phyloP scores from a whole-genome alignment of 2,329 filamentous ascomycete genomes.

The Fusarium neocosmosporiellum region DNA sequence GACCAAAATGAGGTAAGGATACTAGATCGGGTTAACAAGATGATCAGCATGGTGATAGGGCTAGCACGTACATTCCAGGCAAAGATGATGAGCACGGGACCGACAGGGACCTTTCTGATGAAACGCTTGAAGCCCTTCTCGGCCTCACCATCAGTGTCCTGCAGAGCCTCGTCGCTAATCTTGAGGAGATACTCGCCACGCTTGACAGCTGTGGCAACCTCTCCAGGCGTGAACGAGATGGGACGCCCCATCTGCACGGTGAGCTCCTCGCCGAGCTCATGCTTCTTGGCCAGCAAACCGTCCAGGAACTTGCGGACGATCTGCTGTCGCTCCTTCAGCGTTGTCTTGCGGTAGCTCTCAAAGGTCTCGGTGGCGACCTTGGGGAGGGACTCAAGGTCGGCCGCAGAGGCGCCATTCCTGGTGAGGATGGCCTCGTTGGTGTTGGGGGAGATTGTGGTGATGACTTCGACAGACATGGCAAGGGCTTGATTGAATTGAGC shows the following conservation, averaged over 20 bases:
- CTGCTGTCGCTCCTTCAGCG: constrained; percentile 78
- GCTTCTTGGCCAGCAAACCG: constrained; percentile 75
- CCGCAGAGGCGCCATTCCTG: constrained; percentile 76
- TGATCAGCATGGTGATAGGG: background rate
- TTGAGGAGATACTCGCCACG: constrained; percentile 88
- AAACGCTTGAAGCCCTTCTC: constrained; percentile 92
- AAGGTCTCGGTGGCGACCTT: constrained; percentile 80
- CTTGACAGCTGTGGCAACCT: constrained; percentile 86
- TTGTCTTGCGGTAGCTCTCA: constrained; percentile 78
- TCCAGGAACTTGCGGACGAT: constrained; percentile 85
- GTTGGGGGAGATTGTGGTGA: constrained; percentile 87
- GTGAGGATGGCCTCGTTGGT: constrained; percentile 88
- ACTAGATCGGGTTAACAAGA: constrained; percentile 63
- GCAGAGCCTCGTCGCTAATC: constrained; percentile 81
- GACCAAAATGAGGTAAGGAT: constrained; percentile 92
- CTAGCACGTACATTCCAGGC: constrained; percentile 86
- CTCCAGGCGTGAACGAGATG: constrained; percentile 85
- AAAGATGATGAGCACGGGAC: constrained; percentile 89
- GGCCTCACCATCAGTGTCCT: constrained; percentile 82
- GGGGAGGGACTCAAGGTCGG: constrained; percentile 79
- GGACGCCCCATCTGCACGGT: constrained; percentile 96
- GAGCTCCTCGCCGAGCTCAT: constrained; percentile 85
- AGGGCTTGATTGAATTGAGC: constrained; percentile 9
- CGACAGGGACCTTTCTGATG: constrained; percentile 88
- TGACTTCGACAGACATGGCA: constrained; percentile 71